Base-by-base conservation (phyloP, 441 rosid genomes). In the Adansonia grandidieri region DNA sequence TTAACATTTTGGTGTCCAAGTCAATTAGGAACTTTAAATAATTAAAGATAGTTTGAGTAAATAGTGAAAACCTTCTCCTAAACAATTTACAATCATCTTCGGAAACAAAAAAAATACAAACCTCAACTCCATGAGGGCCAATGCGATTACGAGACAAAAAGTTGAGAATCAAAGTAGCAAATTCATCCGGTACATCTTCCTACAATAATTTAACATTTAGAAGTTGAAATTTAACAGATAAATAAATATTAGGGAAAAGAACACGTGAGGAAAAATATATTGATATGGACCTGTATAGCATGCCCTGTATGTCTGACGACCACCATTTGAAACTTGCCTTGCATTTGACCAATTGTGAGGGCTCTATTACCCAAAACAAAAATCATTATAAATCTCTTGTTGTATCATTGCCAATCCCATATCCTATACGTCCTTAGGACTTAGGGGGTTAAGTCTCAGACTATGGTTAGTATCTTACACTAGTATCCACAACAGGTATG, bases 251-350 rank as follows among this genome's bases (percentile, higher is more conserved):
- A 40, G 19, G 5, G 37, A 28, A 69, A 10, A 45, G 17, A 50
- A 24, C 48, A 67, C 4, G 3, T 13, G 20, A 40, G 4, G 61
- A 15, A 74, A 50, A 74, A 50, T 9, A 42, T 9, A 68, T n/a
- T 51, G 53, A 78, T 53, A 28, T 14, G 58, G 40, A 96, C 99
- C 97, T 94, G 99, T 80, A 96, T 96, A 64, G 98, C 97, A 88
- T 96, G 99, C 70, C 98, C 98, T 0, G 99, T 92, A 86, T 96
- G 94, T 82, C 96, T 91, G 56, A 96, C 94, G 45, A 94, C 96
- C 53, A 94, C 93, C 98, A 96, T 93, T 84, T 96, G 99, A 84
- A 96, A 96, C 85, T 96, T 96, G 80, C 99, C 99, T 94, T 94
- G 98, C 99, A 96, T 96, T 87, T 94, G 98, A 66, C 97, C 98